Evolutionary conservation across 345 rosid species (phyloP), one percentile per base, ranked within the genome.

Genomic region (Orychophragmus violaceus): DNA sequence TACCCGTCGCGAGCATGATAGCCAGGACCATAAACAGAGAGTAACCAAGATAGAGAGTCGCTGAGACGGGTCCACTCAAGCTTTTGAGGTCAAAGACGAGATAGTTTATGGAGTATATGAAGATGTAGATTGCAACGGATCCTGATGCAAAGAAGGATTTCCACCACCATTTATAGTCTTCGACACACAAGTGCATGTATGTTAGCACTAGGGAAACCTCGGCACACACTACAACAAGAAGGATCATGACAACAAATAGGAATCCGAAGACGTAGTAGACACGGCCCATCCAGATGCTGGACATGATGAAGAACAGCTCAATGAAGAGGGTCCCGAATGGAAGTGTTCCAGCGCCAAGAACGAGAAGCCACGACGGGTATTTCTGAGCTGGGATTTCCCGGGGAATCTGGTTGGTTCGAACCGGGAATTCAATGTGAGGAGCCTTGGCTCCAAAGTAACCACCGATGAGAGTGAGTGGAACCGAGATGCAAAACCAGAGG

Each of bases 81-180:
- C 74, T 84, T 68, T 81, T 74, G 1, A 86, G 87, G 65, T 84
- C 91, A 17, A 86, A 86, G 39, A 86, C 75, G 9, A 86, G 85
- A 65, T 86, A 86, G 51, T 86, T 86, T 5, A 83, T 60, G 66
- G 91, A 82, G 76, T 86, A 86, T 46, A 79, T 51, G 83, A 86
- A 86, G 62, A 86, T 80, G 80, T 86, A 86, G 53, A 83, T 74
- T 6, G 91, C 86, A 39, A 86, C 91, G 5, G 91, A 86, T 62
- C 91, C 91, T 1, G 91, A 86, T 7, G 91, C 91, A 71, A 83
- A 83, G 79, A 86, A 86, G 5, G 91, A 80, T 37, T 86, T 86
- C 91, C 91, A 86, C 91, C 91, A 86, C 91, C 91, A 86, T 58
- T 77, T 82, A 78, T 83, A 86, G 70, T 86, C 91, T 68, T 86